Evolutionary conservation across 2,329 filamentous ascomycete species (phyloP).

Genomic region (Cordyceps javanica): DNA sequence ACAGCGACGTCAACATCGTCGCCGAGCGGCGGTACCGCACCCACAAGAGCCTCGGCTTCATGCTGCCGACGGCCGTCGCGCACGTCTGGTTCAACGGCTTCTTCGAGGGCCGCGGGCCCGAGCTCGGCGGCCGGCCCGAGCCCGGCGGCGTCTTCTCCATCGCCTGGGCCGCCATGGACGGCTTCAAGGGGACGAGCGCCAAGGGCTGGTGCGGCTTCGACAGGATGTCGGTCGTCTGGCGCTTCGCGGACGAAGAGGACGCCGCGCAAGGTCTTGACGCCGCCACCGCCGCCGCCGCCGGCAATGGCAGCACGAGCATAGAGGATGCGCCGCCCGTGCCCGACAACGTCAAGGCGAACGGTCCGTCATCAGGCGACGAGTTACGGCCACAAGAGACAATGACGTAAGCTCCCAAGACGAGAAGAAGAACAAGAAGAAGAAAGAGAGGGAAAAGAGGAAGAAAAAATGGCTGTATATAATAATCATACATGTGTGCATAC

Average conservation of each 20-base stretch:
- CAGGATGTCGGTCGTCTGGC: constrained; percentile 80
- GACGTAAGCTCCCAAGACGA: neutral
- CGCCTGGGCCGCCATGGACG: constrained; percentile 70
- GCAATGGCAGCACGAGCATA: too few species aligned
- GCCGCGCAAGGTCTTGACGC: too few species aligned
- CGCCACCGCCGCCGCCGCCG: too few species aligned
- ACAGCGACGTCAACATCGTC: constrained; percentile 83
- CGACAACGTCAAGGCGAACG: constrained; percentile 30
- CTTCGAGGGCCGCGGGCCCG: constrained; percentile 77
- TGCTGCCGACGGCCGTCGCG: constrained; percentile 86
- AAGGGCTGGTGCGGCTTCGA: constrained; percentile 83
- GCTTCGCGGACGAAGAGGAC: constrained; percentile 27
- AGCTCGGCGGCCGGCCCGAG: constrained; percentile 58
- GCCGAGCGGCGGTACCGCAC: constrained; percentile 81
- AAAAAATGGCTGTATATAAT: neutral
- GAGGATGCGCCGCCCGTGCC: constrained; percentile 20
- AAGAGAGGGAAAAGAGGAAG: too few species aligned
- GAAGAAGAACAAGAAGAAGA: too few species aligned
- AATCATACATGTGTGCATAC: neutral
- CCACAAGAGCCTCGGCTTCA: constrained; percentile 68
- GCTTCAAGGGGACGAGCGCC: constrained; percentile 80
- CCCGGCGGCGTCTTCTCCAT: constrained; percentile 58
- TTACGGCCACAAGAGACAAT: constrained; percentile 16
- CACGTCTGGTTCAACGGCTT: constrained; percentile 97
- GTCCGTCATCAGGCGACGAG: constrained; percentile 31